Base-by-base conservation (phyloP, 2,329 filamentous ascomycete species). In the Stemphylium vesicarium region DNA sequence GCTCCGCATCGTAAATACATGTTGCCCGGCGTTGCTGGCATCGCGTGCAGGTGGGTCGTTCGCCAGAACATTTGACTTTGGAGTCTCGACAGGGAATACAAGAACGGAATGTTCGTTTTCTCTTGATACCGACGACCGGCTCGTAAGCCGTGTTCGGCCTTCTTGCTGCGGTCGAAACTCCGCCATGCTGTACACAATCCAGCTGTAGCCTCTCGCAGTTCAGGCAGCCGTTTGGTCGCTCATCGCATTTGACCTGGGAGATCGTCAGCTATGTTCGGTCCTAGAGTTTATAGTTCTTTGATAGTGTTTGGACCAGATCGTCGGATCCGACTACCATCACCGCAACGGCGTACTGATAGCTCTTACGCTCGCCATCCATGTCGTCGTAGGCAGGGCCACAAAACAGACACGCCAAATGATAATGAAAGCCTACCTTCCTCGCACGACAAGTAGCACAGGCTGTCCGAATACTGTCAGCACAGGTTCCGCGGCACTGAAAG, bases 1-100 rank as follows among this genome's bases (percentile, higher is more conserved):
- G 55, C 37, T 71, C 68, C 4, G 64, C 66, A 55, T 72, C 70
- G 41, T 71, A 71, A 1, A 64, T 51, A 36, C 70, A 72, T 1
- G 63, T 53, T 2, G 63, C 59, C 10, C 61, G 49, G 26, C 65
- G 63, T 46, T 71, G 67, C 31, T 61, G 63, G 40, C 70, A 72
- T 32, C 70, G 60, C 39, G 63, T 63, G 39, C 70, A 72, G 3
- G 59, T 64, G 18, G 69, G 69, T 16, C 69, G 50, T 53, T 71
- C 68, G n/a, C 69, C 69, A 13, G 68, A 68, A 36, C 69, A 72
- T 40, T 70, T 72, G 48, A 72, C 68, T 43, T 72, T 72, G 10
- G 66, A 68, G 33, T 71, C 67, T 31, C 69, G 63, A 47, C 69
- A 72, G 4, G 65, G 63, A 12, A 71, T 62, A 35, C 69, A 72